Evolutionary conservation across 495 filamentous ascomycete genomes (phyloP), one percentile per base, ranked within the genome.

Genomic region (Darksidea phi): DNA sequence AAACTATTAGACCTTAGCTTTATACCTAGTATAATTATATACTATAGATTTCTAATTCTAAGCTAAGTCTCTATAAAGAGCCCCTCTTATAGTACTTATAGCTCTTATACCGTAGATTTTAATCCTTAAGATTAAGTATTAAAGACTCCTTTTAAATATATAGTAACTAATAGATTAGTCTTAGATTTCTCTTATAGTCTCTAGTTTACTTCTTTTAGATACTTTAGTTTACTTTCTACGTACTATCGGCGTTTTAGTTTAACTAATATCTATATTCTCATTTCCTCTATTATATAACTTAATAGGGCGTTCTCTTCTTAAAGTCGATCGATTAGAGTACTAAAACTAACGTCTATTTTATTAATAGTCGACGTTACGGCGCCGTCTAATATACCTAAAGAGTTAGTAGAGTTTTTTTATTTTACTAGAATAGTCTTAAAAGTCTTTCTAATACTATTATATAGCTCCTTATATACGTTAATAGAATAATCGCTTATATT

Each of bases 271-370:
- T 10, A 10, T 32, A 10, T 32, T 32, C 28, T 32, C 28, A 32
- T 32, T 32, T 32, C 28, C 28, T 32, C 28, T 32, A 32, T 32
- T 10, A 23, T 15, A 15, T 49, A 23, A 49, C 47, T 49, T 49
- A 49, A 49, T 18, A 49, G 47, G 47, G 24, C 47, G 24, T 49
- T 49, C 47, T 49, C 47, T 49, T 15, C 47, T 49, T 49, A 15
- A 8, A 49, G 47, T 18, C 23, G 24, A 49, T 49, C 23, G 23
- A 49, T 49, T 26, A 49, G 47, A 49, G 17, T 15, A 23, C 47
- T 49, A 49, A 49, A 49, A 49, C 47, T 49, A 49, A 49, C 47
- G 24, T 49, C 47, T 49, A 5, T 49, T 49, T 15, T 49, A 23
- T 18, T 15, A 23, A 49, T 15, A 49, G 47, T 49, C 23, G 24